Percentiles rank a stretch among this genome's conserved stretches.
Evolutionary conservation across 2,329 filamentous ascomycete species (phyloP).

Genomic region (Fulvia fulva): DNA sequence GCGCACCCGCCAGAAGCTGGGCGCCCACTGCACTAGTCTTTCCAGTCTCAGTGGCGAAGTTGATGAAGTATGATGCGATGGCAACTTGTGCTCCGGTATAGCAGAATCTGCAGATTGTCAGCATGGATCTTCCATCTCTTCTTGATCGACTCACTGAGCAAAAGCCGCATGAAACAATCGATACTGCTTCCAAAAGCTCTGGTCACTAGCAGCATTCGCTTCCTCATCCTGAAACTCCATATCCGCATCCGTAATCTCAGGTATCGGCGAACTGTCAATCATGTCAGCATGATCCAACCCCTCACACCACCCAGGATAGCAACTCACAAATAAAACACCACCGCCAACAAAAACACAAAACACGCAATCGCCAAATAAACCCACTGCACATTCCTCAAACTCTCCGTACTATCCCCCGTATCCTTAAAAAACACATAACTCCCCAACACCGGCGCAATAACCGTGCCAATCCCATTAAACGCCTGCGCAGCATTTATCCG

Average conservation of each 20-base stretch:
- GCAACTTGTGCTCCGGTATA: slow-evolving; percentile 72
- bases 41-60: slow-evolving; percentile 48
- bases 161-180: slow-evolving; percentile 71
- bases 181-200: slow-evolving; percentile 59
- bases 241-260: slow-evolving; percentile 59
- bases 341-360: slow-evolving; percentile 55
- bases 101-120: slow-evolving; percentile 41
- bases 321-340: slow-evolving; percentile 54
- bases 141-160: slow-evolving; percentile 58
- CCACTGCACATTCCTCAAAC: slow-evolving; percentile 60
- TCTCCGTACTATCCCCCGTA: slow-evolving; percentile 46
- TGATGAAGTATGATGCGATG: slow-evolving; percentile 62
- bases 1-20: slow-evolving; percentile 69
- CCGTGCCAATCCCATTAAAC: slow-evolving; percentile 56
- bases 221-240: slow-evolving; percentile 52
- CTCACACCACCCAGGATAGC: neutral
- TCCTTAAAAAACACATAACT: slow-evolving; percentile 60
- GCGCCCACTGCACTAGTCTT: slow-evolving; percentile 56
- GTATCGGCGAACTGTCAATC: slow-evolving; percentile 39
- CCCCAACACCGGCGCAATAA: slow-evolving; percentile 57
- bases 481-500: slow-evolving; percentile 58
- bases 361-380: slow-evolving; percentile 60
- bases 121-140: neutral
- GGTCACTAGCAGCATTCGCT: slow-evolving; percentile 33
- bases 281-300: neutral